These are phyloP conservation scores for Thelephora terrestris DNA, from an alignment of 1,284 basidiomycete genomes.

Conservation along the genomic window DNA sequence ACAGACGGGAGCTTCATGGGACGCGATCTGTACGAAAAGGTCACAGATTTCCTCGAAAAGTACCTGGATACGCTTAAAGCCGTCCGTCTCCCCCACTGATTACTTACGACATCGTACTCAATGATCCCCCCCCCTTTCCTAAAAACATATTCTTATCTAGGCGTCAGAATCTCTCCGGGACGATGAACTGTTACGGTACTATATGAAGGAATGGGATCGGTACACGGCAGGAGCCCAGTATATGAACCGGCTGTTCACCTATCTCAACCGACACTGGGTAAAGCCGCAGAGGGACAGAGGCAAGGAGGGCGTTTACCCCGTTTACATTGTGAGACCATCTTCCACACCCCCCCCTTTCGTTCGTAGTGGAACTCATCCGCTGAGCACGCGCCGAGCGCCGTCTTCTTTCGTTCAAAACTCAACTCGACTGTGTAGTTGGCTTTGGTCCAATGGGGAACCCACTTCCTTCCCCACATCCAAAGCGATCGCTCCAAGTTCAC, in stretches of 20 bases:
- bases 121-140: conserved; percentile 9
- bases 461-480: conserved; percentile 87
- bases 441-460: conserved; percentile 89
- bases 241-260: conserved; percentile 92
- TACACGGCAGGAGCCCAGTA: conserved; percentile 97
- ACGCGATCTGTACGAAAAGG: conserved; percentile 85
- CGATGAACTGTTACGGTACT: conserved; percentile 84
- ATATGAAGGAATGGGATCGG: conserved; percentile 89
- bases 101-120: conserved; percentile 8
- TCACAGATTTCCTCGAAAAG: conserved; percentile 74
- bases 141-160: conserved; percentile 35
- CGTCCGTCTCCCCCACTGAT: conserved; percentile 34
- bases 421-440: conserved; percentile 58
- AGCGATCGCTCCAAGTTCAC: conserved; percentile 73
- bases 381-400: neutral
- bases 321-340: conserved; percentile 76
- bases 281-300: conserved; percentile 98
- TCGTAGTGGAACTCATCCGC: neutral
- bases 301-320: conserved; percentile 87
- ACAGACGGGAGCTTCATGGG: conserved; percentile 93
- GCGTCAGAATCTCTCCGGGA: conserved; percentile 76
- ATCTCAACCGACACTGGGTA: conserved; percentile 98
- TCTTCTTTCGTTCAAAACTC: neutral
- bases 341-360: conserved; percentile 1
- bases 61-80: conserved; percentile 67